Evolutionary conservation across 768 basidiomycete species (phyloP).

Genomic region (Suillus bovinus): DNA sequence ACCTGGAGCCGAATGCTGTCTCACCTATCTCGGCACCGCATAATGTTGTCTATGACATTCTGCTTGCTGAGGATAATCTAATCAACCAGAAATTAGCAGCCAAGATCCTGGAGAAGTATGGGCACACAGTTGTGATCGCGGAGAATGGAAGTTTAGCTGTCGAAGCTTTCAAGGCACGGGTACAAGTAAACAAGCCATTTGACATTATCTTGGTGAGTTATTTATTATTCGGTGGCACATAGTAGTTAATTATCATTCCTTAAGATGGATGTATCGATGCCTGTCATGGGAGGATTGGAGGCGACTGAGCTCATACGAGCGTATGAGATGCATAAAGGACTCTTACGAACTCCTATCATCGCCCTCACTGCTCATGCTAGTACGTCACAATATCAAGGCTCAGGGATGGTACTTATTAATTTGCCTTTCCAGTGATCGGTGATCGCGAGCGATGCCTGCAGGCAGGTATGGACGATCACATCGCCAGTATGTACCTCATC

Average conservation of each 20-base stretch:
- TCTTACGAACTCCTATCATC: slow-evolving; percentile 87
- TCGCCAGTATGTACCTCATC: slow-evolving; percentile 61
- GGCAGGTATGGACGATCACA: slow-evolving; percentile 83
- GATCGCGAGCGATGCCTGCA: slow-evolving; percentile 74
- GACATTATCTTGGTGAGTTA: slow-evolving; percentile 85
- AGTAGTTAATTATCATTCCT: not conserved
- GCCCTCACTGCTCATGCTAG: slow-evolving; percentile 97
- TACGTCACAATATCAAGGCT: slow-evolving; percentile 41
- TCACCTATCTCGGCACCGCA: slow-evolving; percentile 84
- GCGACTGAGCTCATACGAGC: slow-evolving; percentile 90
- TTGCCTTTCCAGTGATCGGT: slow-evolving; percentile 75
- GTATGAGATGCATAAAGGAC: slow-evolving; percentile 72
- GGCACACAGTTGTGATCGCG: slow-evolving; percentile 93
- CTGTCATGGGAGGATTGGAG: slow-evolving; percentile 98
- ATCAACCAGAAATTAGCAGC: slow-evolving; percentile 96
- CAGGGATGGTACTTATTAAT: slow-evolving; percentile 11
- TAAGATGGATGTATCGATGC: slow-evolving; percentile 98
- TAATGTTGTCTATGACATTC: slow-evolving; percentile 86
- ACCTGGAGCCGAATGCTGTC: slow-evolving; percentile 94
- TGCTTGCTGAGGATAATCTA: slow-evolving; percentile 95
- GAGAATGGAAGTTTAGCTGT: slow-evolving; percentile 95
- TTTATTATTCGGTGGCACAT: not conserved
- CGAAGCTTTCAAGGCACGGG: slow-evolving; percentile 84
- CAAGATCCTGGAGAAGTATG: slow-evolving; percentile 95
- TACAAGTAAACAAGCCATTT: slow-evolving; percentile 71